Base-by-base conservation (phyloP, 2,329 filamentous ascomycete genomes). In the Monilinia fructicola region DNA sequence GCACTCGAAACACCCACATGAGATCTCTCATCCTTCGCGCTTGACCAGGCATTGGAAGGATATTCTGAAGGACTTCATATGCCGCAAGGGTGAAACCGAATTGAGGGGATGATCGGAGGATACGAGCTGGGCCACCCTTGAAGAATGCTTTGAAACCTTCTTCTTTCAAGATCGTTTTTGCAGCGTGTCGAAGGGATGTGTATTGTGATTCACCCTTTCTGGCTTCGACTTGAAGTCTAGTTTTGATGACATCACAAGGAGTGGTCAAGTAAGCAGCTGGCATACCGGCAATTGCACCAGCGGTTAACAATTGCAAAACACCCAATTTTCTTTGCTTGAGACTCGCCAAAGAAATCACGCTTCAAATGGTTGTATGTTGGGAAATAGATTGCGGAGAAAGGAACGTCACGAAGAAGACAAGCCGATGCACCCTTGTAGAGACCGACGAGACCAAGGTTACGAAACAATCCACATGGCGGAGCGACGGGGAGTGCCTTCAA, bases 301-400 rank as follows among this genome's bases (percentile, higher is more conserved):
- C 93, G 26, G 92, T 95, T 69, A 99, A 85, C 66, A 99, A 89
- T 81, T 98, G 94, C 50, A 97, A 69, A 59, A 99, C 85, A 61
- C 94, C 92, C 31, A 99, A 88, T 80, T 92, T 92, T 95, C 82
- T 97, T 92, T 67, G 88, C 91, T 7, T 84, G 83, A 14, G 90
- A 88, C 81, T 99, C 95, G 79, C 95, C 94, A 74, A 98, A 99
- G 77, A 94, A 82, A 79, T 97, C 94, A 76, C 85, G 88, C 85
- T 99, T 99, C 74, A 99, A 80, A 77, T 99, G 95, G 77, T 87
- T 91, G 83, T 99, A 99, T 28, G 93, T 90, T 2, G 95, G 94
- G 87, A 99, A 99, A 83, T 99, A 99, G 77, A 99, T 99, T 74
- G 92, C 93, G 26, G 94, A 98, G 83, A 99, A 99, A 54, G 95